These are phyloP conservation scores for Conoideocrella luteorostrata DNA, from an alignment of 2,329 filamentous ascomycete species.

Conservation along the genomic window DNA sequence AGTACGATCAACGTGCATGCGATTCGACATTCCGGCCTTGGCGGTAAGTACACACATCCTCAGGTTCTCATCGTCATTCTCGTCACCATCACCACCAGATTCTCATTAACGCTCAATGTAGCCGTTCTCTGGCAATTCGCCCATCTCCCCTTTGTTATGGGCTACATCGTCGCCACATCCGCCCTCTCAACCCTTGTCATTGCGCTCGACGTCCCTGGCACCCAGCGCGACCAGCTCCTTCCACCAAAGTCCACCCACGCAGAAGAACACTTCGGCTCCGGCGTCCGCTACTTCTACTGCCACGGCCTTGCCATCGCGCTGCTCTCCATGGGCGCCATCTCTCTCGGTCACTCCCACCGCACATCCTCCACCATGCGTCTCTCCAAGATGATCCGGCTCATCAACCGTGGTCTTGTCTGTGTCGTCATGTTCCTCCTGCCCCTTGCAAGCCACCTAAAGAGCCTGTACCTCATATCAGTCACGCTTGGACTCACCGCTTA, in stretches of 20 bases:
- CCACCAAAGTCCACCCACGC: conserved; percentile 43
- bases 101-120: conserved; percentile 13
- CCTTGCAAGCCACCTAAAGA: conserved; percentile 37
- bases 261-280: conserved; percentile 41
- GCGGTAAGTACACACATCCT: conserved; percentile 25
- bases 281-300: conserved; percentile 59
- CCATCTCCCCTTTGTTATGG: conserved; percentile 58
- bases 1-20: conserved; percentile 52
- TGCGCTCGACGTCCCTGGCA: conserved; percentile 44
- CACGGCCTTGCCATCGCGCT: conserved; percentile 52
- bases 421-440: conserved; percentile 50
- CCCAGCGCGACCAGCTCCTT: conserved; percentile 42
- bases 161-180: conserved; percentile 53
- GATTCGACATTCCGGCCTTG: conserved; percentile 44
- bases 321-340: conserved; percentile 47
- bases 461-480: conserved; percentile 37
- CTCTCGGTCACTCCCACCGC: conserved; percentile 50
- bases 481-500: conserved; percentile 38
- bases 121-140: conserved; percentile 48
- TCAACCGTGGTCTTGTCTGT: conserved; percentile 42
- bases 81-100: neutral
- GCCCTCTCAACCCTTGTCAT: conserved; percentile 54
- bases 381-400: conserved; percentile 43
- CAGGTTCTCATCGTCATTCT: neutral
- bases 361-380: conserved; percentile 41